Evolutionary conservation across 768 basidiomycete genomes (phyloP), one percentile per base, ranked within the genome.

Genomic region (Coprinopsis cinerea): DNA sequence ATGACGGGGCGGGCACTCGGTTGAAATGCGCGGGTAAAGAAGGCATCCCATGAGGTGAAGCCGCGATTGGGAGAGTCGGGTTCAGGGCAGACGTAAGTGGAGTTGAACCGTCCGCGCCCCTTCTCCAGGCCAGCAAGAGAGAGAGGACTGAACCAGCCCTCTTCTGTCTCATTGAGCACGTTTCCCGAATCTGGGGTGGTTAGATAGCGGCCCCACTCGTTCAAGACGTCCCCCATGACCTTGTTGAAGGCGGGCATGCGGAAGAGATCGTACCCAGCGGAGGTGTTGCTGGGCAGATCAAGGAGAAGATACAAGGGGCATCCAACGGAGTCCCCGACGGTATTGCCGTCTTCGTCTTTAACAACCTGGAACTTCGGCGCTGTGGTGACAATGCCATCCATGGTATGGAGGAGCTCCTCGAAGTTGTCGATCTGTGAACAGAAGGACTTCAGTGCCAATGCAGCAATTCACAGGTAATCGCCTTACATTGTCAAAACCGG

Each of bases 21-120:
- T n/a, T 65, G 61, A 59, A 78, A 70, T 3, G 54, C 50, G 0
- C 80, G 59, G 18, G 64, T 73, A 60, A 85, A 85, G 67, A 80
- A 82, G 54, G 76, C 68, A 48, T 82, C 81, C 78, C 64, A 78
- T 43, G 71, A 72, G 0, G 5, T 61, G 59, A 63, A 79, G 0
- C 82, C 81, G 52, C 71, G 62, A 51, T 77, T 55, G n/a, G 62
- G 54, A 0, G 60, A 61, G 1, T 56, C 51, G 0, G 75, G 71
- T 47, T 78, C 61, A 6, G 36, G 36, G 7, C 6, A 6, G 17
- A 39, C 36, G 17, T 39, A 39, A 10, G 36, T 64, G 13, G 70
- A 52, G 3, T 57, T 57, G 48, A 79, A 79, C 28, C 56, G 55
- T 11, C 36, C 27, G 22, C 50, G 34, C 32, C 26, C 28, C n/a